Evolutionary conservation across 306 rosid species (phyloP), one percentile per base, ranked within the genome.

Genomic region (Trichosanthes cucumerina): DNA sequence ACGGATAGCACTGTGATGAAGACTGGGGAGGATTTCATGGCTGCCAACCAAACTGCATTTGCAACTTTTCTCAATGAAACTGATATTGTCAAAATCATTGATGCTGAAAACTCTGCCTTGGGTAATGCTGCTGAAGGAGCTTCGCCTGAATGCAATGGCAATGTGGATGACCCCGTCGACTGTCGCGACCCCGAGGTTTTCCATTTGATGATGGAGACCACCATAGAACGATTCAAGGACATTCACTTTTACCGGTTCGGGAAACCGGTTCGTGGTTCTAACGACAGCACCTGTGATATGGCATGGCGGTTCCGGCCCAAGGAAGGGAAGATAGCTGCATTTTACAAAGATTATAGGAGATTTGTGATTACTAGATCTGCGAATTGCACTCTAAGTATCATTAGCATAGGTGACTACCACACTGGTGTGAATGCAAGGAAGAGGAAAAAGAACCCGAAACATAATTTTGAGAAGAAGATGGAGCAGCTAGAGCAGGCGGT

Each of bases 251-350:
- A 96, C 81, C 75, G 88, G 56, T 96, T 96, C 69, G 97, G 99
- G 80, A 96, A 96, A 78, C 88, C 98, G 0, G 91, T 82, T 34
- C 76, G 28, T 6, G 98, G 98, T 9, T 84, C 86, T 0, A 86
- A 89, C 79, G 93, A 84, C 63, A 85, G 83, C 80, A 90, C 82
- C 79, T 96, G 99, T 9, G 99, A 96, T 86, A 96, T 96, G 98
- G 99, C 99, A 1, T 96, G 99, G 99, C 86, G 97, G 77, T 96
- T 86, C 79, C 87, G 98, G 90, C 99, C 99, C 6, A 92, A 92
- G 85, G 99, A 96, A 76, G 99, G 99, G 76, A 92, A 96, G 86
- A 86, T 96, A 59, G 93, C 99, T 47, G 80, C 96, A 0, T 91
- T 91, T 84, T 92, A 96, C 76, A 96, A 96, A 90, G 99, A 96